A percentile compares a stretch with the other conserved stretches of the same genome.
Conservation (phyloP, 2,329 filamentous ascomycete species). For the Colletotrichum magnum region DNA sequence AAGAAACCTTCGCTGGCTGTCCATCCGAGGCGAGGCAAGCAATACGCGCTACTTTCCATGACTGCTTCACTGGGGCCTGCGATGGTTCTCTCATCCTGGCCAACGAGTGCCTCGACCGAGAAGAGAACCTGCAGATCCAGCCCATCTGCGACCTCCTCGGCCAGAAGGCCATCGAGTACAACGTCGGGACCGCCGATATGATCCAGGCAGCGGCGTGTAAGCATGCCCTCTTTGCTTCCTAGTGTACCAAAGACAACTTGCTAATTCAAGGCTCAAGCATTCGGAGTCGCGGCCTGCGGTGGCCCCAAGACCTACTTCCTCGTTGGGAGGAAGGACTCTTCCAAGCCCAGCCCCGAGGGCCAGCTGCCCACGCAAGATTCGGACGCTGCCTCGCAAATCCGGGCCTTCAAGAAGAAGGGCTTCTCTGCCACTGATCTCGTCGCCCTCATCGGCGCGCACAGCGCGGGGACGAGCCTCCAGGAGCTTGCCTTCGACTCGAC, state of each 20-base stretch:
- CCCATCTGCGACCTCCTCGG: slow-evolving; percentile 25
- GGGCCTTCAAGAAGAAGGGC: slow-evolving; percentile 27
- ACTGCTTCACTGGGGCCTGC: slow-evolving; percentile 25
- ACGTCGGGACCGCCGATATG: slow-evolving; percentile 27
- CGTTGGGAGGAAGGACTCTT: slow-evolving; percentile 19
- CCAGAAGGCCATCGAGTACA: slow-evolving; percentile 24
- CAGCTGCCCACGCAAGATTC: slow-evolving; percentile 20
- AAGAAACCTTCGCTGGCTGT: slow-evolving; percentile 9
- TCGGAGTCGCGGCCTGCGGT: slow-evolving; percentile 24
- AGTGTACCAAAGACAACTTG: too few species aligned
- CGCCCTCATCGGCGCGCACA: slow-evolving; percentile 24
- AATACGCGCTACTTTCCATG: slow-evolving; percentile 28
- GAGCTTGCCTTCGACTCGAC: slow-evolving; percentile 30
- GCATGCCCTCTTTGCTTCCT: background rate
- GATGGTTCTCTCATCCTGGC: slow-evolving; percentile 29
- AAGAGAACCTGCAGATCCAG: slow-evolving; percentile 27
- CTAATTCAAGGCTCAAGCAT: background rate
- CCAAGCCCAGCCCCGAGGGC: slow-evolving; percentile 3
- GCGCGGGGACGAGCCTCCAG: slow-evolving; percentile 9
- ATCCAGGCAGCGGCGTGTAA: slow-evolving; percentile 31
- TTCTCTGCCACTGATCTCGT: slow-evolving; percentile 24
- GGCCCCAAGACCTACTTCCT: slow-evolving; percentile 9
- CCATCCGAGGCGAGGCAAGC: slow-evolving; percentile 15
- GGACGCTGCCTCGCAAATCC: slow-evolving; percentile 23
- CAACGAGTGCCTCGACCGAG: slow-evolving; percentile 27